phyloP scores from a whole-genome alignment of 2,329 filamentous ascomycete genomes.

The Botrytis porri region DNA sequence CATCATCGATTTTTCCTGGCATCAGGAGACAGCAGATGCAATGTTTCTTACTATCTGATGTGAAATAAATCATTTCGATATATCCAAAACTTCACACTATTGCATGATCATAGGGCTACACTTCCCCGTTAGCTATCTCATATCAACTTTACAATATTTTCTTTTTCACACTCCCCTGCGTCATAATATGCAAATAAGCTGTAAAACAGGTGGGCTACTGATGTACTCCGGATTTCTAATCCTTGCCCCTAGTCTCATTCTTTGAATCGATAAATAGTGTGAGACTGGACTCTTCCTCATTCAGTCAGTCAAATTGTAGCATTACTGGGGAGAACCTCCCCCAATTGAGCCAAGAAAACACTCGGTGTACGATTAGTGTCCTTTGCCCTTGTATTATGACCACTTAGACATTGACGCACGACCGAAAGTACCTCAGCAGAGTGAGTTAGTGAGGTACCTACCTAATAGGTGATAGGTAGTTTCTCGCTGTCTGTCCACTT shows the following conservation, averaged over 20 bases:
- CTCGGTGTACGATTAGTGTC: background rate
- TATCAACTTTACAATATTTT: background rate
- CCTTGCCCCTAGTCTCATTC: background rate
- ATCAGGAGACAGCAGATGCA: background rate
- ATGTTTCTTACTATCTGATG: background rate
- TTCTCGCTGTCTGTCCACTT: background rate
- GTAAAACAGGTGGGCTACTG: background rate
- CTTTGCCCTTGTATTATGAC: background rate
- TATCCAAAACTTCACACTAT: background rate
- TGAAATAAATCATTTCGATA: background rate
- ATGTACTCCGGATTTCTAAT: background rate
- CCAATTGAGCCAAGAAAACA: background rate
- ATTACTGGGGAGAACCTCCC: background rate
- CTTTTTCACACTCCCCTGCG: background rate
- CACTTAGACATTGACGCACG: constrained; percentile 8
- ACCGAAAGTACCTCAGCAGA: background rate
- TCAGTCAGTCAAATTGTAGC: background rate
- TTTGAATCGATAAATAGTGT: background rate
- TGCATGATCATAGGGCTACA: background rate
- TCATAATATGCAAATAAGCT: background rate
- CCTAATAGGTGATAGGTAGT: background rate
- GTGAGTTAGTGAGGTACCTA: background rate
- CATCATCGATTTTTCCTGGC: background rate
- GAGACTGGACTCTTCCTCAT: background rate
- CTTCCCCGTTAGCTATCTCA: background rate